These are phyloP conservation scores for Blastomyces percursus DNA, from an alignment of 2,329 filamentous ascomycete species.

Conservation along the genomic window DNA sequence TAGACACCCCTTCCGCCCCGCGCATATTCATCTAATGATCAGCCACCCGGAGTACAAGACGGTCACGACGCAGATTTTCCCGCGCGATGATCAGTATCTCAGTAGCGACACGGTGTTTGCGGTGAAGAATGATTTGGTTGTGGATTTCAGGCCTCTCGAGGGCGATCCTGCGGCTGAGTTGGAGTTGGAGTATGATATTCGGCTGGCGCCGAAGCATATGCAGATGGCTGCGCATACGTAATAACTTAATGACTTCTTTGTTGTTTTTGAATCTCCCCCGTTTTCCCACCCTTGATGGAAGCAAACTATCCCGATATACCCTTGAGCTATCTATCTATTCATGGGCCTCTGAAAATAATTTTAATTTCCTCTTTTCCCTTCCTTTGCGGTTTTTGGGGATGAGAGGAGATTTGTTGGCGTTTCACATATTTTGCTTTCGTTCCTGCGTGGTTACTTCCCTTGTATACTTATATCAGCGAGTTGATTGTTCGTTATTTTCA, in stretches of 20 bases:
- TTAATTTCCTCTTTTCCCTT: neutral
- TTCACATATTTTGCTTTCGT: no score
- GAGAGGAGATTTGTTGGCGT: no score
- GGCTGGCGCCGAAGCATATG: conserved; percentile 36
- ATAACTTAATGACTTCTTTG: no score
- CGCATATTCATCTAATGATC: conserved; percentile 50
- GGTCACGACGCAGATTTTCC: conserved; percentile 49
- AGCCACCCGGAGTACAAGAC: conserved; percentile 47
- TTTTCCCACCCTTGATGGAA: no score
- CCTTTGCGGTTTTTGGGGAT: neutral
- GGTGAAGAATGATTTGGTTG: conserved; percentile 50
- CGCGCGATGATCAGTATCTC: conserved; percentile 47
- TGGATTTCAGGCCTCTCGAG: conserved; percentile 45
- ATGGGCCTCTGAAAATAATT: no score
- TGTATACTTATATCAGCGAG: neutral
- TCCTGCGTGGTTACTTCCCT: no score
- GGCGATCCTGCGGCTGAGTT: conserved; percentile 43
- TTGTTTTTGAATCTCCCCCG: no score
- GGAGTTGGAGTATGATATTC: conserved; percentile 53
- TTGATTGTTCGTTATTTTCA: neutral
- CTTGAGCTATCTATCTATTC: no score
- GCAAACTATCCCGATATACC: no score
- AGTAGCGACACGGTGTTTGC: conserved; percentile 51
- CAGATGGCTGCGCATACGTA: conserved; percentile 1
- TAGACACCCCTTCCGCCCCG: conserved; percentile 50